Evolutionary conservation across 2,329 filamentous ascomycete species (phyloP).

Genomic region (Mycosphaerelloides madeirae): DNA sequence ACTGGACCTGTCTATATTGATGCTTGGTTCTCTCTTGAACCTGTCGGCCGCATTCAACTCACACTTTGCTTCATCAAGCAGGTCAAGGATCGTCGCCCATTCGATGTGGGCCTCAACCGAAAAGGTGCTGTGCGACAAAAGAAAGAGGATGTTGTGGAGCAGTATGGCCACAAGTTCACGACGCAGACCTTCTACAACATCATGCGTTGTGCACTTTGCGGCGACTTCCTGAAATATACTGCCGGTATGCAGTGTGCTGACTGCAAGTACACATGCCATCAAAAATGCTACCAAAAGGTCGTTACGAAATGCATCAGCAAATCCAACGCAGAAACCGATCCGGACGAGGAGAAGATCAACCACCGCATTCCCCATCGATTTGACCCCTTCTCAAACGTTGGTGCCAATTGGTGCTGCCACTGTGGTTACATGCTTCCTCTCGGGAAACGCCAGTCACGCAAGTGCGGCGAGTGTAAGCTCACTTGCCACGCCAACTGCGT

Average conservation of each 20-base stretch:
- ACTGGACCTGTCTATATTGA: conserved; percentile 63
- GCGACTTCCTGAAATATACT: conserved; percentile 97
- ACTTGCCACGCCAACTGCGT: conserved; percentile 89
- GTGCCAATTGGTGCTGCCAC: conserved; percentile 98
- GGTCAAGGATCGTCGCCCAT: conserved; percentile 72
- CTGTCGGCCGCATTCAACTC: conserved; percentile 85
- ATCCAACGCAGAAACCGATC: conserved; percentile 95
- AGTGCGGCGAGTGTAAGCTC: conserved; percentile 89
- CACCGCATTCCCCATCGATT: conserved; percentile 98
- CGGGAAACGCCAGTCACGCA: conserved; percentile 89
- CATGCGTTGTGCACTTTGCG: conserved; percentile 97
- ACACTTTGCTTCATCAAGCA: conserved; percentile 91
- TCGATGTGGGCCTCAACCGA: conserved; percentile 85
- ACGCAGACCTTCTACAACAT: conserved; percentile 99
- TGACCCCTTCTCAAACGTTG: conserved; percentile 93
- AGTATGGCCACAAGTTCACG: conserved; percentile 98
- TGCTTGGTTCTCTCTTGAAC: conserved; percentile 95
- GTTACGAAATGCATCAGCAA: conserved; percentile 99
- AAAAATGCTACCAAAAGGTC: conserved; percentile 92
- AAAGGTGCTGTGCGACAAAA: conserved; percentile 95
- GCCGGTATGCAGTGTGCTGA: conserved; percentile 99
- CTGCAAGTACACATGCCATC: conserved; percentile 99
- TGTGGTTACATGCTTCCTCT: conserved; percentile 94
- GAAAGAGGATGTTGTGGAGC: conserved; percentile 97
- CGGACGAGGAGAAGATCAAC: conserved; percentile 99